A percentile compares a stretch with the other conserved stretches of the same genome.
Conservation (phyloP, 208 protist genomes). For the Vickermania ingenoplastis region DNA sequence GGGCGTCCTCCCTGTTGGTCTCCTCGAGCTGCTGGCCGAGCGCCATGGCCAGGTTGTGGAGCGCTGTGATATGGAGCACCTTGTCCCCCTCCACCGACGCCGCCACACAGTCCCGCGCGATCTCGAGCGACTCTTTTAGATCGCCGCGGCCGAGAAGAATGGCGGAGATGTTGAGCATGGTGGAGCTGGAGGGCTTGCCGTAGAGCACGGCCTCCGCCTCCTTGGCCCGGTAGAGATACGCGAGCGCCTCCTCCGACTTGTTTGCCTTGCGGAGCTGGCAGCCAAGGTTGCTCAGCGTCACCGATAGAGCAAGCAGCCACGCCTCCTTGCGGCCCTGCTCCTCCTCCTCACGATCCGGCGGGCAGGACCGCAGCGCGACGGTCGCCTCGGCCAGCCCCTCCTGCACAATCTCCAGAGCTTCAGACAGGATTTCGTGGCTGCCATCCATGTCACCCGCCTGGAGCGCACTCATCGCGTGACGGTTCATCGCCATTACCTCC, state of each 20-base stretch:
- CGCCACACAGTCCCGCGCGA: constrained; percentile 51
- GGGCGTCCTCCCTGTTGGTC: constrained; percentile 29
- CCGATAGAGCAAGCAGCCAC: constrained; percentile 55
- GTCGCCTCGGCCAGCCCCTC: constrained; percentile 5
- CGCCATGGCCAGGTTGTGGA: constrained; percentile 76
- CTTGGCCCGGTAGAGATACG: constrained; percentile 31
- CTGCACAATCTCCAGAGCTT: constrained; percentile 22
- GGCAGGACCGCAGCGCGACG: not conserved
- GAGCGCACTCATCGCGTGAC: constrained; percentile 53
- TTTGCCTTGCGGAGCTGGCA: constrained; percentile 62
- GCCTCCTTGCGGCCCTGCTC: constrained; percentile 9
- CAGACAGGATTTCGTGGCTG: constrained; percentile 21
- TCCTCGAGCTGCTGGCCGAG: constrained; percentile 43
- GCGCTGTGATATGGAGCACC: constrained; percentile 60
- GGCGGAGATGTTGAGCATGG: constrained; percentile 80
- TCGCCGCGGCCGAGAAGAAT: constrained; percentile 48
- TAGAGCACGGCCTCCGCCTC: constrained; percentile 40
- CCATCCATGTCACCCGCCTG: constrained; percentile 24
- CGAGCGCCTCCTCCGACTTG: constrained; percentile 29
- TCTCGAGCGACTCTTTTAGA: constrained; percentile 39
- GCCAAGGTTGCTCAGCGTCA: constrained; percentile 75
- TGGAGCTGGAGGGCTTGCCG: constrained; percentile 70
- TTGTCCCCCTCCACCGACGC: constrained; percentile 43
- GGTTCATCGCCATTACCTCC: constrained; percentile 51
- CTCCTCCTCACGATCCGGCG: not conserved